These are phyloP conservation scores for Irineochytrium annulatum DNA, from an alignment of 192 early-diverging fungal species.

Conservation along the genomic window DNA sequence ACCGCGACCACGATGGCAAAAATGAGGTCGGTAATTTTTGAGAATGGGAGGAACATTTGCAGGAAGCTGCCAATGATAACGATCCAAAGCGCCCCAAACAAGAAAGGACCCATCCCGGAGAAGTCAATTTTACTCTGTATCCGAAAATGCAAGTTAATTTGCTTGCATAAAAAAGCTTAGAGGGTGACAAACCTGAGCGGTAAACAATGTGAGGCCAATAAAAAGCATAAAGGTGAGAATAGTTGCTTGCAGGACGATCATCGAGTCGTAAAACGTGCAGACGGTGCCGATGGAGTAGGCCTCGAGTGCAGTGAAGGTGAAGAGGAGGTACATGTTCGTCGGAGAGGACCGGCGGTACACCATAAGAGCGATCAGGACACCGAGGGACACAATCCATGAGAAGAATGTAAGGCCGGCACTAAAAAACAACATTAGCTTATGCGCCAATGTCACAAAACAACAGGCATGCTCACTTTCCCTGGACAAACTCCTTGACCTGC, in stretches of 20 bases:
- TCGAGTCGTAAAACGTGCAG: conserved; percentile 62
- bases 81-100: conserved; percentile 60
- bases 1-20: conserved; percentile 57
- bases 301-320: conserved; percentile 58
- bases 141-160: not conserved
- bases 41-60: conserved; percentile 67
- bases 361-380: conserved; percentile 6
- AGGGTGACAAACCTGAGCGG: conserved; percentile 62
- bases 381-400: conserved; percentile 1
- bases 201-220: conserved; percentile 70
- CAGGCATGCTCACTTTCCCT: conserved; percentile 35
- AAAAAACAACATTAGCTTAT: conserved; percentile 5
- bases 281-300: conserved; percentile 48
- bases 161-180: conserved; percentile 53
- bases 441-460: too few species aligned
- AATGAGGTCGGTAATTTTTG: conserved; percentile 46
- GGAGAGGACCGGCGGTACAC: conserved; percentile 2
- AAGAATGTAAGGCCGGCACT: not conserved
- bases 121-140: conserved; percentile 18
- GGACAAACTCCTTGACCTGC: conserved; percentile 48
- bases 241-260: conserved; percentile 69
- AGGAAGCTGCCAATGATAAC: conserved; percentile 61
- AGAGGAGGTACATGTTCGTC: conserved; percentile 44
- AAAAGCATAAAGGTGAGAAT: conserved; percentile 70
- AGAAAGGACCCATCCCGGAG: conserved; percentile 24